A percentile compares a stretch with the other conserved stretches of the same genome.
These are phyloP conservation scores for Artemisia argyi DNA, from an alignment of 129 eudicot genomes.

Conservation along the genomic window DNA sequence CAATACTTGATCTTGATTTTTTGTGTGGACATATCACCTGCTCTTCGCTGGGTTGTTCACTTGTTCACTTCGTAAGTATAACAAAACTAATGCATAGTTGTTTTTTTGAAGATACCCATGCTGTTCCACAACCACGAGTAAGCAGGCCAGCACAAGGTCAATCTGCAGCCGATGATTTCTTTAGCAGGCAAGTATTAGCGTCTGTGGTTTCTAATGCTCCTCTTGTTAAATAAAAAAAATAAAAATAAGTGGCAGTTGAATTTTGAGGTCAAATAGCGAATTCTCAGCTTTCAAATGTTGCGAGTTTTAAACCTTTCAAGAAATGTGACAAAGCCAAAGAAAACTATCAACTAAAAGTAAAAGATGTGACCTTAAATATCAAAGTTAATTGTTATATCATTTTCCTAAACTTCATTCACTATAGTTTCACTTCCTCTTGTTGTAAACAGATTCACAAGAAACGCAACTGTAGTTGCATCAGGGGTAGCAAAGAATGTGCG, in stretches of 20 bases:
- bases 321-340: not conserved
- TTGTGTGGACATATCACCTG: not conserved
- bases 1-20: not conserved
- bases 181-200: slow-evolving; percentile 72
- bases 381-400: not conserved
- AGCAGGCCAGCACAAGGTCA: slow-evolving; percentile 72
- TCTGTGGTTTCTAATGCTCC: slow-evolving; percentile 15
- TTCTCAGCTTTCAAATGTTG: slow-evolving; percentile 7
- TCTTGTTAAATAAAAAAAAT: not conserved
- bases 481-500: slow-evolving; percentile 81
- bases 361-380: not conserved
- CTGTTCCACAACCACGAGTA: slow-evolving; percentile 61
- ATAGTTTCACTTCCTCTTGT: not conserved
- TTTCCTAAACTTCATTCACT: not conserved
- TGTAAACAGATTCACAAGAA: slow-evolving; percentile 73
- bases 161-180: slow-evolving; percentile 67
- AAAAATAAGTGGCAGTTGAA: not conserved
- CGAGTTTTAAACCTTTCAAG: not conserved
- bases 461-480: slow-evolving; percentile 80
- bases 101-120: slow-evolving; percentile 55
- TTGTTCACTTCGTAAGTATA: not conserved
- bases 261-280: slow-evolving; percentile 5
- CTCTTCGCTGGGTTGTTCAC: slow-evolving; percentile 1
- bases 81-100: slow-evolving; percentile 18
- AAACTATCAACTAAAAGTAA: not conserved